Base-by-base conservation (phyloP, 139 green algal genomes). In the Chlorella ohadii region DNA sequence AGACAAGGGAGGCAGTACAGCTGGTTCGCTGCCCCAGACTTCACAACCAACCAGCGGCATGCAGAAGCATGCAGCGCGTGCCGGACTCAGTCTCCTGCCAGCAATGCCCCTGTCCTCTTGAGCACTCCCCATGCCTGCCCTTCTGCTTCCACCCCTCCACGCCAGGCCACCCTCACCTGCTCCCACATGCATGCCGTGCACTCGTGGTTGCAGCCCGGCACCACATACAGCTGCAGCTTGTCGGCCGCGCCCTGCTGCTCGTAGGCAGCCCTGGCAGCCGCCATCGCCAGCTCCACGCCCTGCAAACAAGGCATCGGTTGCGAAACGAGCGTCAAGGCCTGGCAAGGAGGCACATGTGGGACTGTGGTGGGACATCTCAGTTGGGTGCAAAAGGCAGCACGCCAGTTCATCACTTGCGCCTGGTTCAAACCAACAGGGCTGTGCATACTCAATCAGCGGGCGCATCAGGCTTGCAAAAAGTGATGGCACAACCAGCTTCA, bases 101-200 rank as follows among this genome's bases (percentile, higher is more conserved):
- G 19, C 19, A 68, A 16, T 28, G n/a, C n/a, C n/a, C n/a, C n/a
- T n/a, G n/a, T n/a, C n/a, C n/a, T n/a, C n/a, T n/a, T n/a, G n/a
- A n/a, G n/a, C n/a, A n/a, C n/a, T n/a, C n/a, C n/a, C n/a, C n/a
- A n/a, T n/a, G n/a, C n/a, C n/a, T n/a, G n/a, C 63, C 12, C 27
- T 27, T 25, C 12, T 33, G 25, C 27, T 68, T 68, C 4, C 27
- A 4, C 27, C 19, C 22, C 25, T 28, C 2, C 67, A 28, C 33
- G 28, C 16, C 33, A 25, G 34, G 1, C 67, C 34, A 19, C 22
- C 36, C 73, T 1, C 33, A 80, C 83, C 68, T 84, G 22, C 25
- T 27, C 4, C 72, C 74, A 83, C 85, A 88, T 88, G 73, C 39
- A 39, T 0, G 65, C 31, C 7, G 87, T 90, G 66, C 68, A 81